These are phyloP conservation scores for Candida arabinofermentans DNA, from an alignment of 805 yeast genomes.

Conservation along the genomic window DNA sequence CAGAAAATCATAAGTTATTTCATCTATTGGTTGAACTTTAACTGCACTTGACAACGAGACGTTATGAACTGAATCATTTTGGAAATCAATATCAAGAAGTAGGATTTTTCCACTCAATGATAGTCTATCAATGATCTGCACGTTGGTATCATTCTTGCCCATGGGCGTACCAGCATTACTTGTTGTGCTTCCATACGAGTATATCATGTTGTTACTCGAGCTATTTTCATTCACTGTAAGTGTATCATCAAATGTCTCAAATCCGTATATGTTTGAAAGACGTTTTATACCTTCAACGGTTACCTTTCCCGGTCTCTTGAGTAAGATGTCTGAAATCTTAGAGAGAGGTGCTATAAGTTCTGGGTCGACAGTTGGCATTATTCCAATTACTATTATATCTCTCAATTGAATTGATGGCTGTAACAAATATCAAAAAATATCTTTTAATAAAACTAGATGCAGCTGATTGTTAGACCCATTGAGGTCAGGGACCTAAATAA, in stretches of 20 bases:
- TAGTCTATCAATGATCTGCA: conserved; percentile 23
- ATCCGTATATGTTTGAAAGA: conserved; percentile 34
- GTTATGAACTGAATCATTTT: conserved; percentile 19
- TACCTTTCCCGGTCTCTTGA: conserved; percentile 34
- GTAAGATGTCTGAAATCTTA: conserved; percentile 29
- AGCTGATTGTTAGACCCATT: too few species aligned
- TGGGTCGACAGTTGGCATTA: conserved; percentile 32
- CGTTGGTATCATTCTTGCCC: neutral
- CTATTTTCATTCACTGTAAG: conserved; percentile 32
- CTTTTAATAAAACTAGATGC: too few species aligned
- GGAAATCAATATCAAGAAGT: conserved; percentile 35
- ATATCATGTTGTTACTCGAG: conserved; percentile 28
- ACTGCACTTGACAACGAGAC: conserved; percentile 32
- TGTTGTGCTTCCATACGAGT: conserved; percentile 8
- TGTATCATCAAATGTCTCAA: conserved; percentile 32
- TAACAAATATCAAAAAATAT: too few species aligned
- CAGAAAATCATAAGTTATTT: conserved; percentile 21
- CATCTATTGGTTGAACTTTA: conserved; percentile 23
- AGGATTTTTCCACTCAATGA: conserved; percentile 34
- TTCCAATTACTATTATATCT: neutral
- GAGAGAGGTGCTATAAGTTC: conserved; percentile 31
- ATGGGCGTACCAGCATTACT: conserved; percentile 19
- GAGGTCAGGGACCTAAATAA: too few species aligned
- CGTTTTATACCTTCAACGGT: conserved; percentile 31
- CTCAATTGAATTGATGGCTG: too few species aligned